Base-by-base conservation (phyloP, 1,139 yeast species). In the Cylindricascospora bacillispora region DNA sequence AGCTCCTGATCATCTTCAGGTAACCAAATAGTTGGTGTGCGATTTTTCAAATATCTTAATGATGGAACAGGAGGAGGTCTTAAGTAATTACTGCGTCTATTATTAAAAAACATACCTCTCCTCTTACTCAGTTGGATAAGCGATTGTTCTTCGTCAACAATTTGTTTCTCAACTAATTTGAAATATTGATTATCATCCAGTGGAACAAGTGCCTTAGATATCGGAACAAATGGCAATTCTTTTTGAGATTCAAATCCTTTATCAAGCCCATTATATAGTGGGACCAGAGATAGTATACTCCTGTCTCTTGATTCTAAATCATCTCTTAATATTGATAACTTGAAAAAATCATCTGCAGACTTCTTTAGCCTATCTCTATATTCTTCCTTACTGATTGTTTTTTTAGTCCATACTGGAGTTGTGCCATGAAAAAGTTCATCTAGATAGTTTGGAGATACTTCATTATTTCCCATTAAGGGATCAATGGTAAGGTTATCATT, bases 11-110 rank as follows among this genome's bases (percentile, higher is more conserved):
- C 98, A 52, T 89, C 98, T 42, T 78, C 85, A 0, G 97, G 95
- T 13, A 85, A 63, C 98, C 98, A 89, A 27, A 85, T 81, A 0
- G 97, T 83, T 2, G 95, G 95, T 1, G 89, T 76, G 38, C 97
- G 63, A 40, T 70, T 69, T 38, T 81, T 86, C 38, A 86, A 62
- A 45, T 82, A 80, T 45, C 75, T 75, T 38, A 80, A 60, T 15
- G 78, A 67, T 6, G 95, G 97, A 1, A 95, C 97, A 33, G 72
- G 70, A 4, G 97, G 98, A 0, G 97, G 92, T 41, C 75, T 73
- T 30, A 80, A 59, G 25, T 50, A 49, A 36, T 72, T 73, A 37
- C 71, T 68, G 29, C 78, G 61, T 41, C 81, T 67, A 40, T 72
- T 78, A 15, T 52, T 55, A 34, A 43, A 51, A 37, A 54, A 54